Evolutionary conservation across 2,329 filamentous ascomycete genomes (phyloP).

Genomic region (Scedosporium boydii): DNA sequence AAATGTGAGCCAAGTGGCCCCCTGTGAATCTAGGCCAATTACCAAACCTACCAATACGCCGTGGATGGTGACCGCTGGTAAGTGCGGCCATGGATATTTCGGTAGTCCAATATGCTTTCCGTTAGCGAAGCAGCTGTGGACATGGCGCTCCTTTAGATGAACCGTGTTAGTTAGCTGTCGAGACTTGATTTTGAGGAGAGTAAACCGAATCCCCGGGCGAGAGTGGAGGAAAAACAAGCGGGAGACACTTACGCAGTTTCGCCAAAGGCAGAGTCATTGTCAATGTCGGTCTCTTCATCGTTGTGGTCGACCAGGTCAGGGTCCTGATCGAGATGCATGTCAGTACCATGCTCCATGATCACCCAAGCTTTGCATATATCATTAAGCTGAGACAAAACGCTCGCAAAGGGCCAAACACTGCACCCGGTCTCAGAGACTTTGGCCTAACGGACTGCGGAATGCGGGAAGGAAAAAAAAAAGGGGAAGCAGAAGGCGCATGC

Average conservation of each 20-base stretch:
- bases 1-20: background rate
- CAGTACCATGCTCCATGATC: background rate
- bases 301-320: background rate
- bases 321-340: background rate
- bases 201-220: background rate
- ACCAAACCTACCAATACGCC: constrained; percentile 17
- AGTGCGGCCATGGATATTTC: constrained; percentile 17
- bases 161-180: background rate
- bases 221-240: background rate
- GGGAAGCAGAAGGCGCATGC: no score
- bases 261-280: constrained; percentile 16
- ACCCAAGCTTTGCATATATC: no score
- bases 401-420: no score
- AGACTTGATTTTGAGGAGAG: background rate
- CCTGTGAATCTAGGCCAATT: background rate
- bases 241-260: constrained; percentile 6
- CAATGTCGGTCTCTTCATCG: constrained; percentile 10
- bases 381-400: no score
- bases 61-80: constrained; percentile 17
- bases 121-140: constrained; percentile 22
- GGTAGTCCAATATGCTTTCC: constrained; percentile 20
- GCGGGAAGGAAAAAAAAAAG: no score
- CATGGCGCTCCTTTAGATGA: background rate
- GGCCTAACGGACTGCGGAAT: no score
- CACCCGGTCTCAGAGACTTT: no score